phyloP scores from a whole-genome alignment of 2,329 filamentous ascomycete genomes.

The Cladophialophora carrionii region DNA sequence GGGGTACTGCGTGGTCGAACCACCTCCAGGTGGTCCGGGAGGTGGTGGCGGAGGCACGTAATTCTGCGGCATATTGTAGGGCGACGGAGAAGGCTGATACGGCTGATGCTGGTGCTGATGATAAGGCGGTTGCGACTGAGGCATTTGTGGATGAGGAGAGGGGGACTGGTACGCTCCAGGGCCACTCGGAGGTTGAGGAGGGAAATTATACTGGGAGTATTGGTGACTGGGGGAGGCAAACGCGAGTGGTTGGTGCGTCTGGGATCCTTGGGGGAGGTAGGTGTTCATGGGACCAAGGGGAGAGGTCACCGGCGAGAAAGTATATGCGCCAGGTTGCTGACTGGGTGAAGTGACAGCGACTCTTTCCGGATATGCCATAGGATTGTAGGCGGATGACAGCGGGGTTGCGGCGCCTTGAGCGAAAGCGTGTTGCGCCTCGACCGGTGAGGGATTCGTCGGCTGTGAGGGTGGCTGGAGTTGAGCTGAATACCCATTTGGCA shows the following conservation, averaged over 20 bases:
- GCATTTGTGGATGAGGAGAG: slow-evolving; percentile 34
- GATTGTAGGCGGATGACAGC: slow-evolving; percentile 53
- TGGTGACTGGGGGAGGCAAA: slow-evolving; percentile 35
- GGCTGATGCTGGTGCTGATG: slow-evolving; percentile 46
- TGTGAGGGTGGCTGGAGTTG: slow-evolving; percentile 25
- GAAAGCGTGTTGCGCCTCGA: slow-evolving; percentile 34
- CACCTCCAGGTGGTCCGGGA: slow-evolving; percentile 61
- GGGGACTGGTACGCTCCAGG: slow-evolving; percentile 37
- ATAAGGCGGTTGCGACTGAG: slow-evolving; percentile 43
- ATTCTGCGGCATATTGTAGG: slow-evolving; percentile 60
- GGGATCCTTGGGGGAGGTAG: slow-evolving; percentile 22
- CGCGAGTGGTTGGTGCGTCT: slow-evolving; percentile 26
- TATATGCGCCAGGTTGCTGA: slow-evolving; percentile 25
- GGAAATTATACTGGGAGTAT: slow-evolving; percentile 30
- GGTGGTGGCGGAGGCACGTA: slow-evolving; percentile 70
- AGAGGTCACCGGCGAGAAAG: slow-evolving; percentile 33
- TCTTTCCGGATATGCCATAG: slow-evolving; percentile 53
- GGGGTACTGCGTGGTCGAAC: slow-evolving; percentile 58
- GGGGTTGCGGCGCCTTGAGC: slow-evolving; percentile 48
- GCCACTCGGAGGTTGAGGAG: slow-evolving; percentile 43
- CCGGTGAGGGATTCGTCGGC: slow-evolving; percentile 30
- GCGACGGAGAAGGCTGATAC: slow-evolving; percentile 46
- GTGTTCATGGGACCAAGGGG: slow-evolving; percentile 22
- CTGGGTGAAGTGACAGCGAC: slow-evolving; percentile 25
- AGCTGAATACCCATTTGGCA: slow-evolving; percentile 34